Conservation (phyloP, 495 filamentous ascomycete species). For the Parathielavia appendiculata region DNA sequence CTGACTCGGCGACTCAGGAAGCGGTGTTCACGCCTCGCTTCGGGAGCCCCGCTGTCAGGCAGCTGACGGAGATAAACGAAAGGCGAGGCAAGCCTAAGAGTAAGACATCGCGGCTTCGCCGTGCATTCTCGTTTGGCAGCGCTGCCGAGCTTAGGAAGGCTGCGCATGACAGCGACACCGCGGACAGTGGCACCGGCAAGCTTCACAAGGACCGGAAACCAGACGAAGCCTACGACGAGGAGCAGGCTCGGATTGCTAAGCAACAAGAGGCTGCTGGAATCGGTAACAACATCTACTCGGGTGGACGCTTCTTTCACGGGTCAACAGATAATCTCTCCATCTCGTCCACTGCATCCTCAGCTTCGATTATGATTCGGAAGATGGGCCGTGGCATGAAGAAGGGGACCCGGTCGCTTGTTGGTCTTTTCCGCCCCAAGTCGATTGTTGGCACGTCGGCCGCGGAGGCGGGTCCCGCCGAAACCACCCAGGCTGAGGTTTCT, state of each 20-base stretch:
- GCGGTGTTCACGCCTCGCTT: slow-evolving; percentile 32
- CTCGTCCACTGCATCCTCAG: slow-evolving; percentile 94
- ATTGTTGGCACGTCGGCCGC: slow-evolving; percentile 69
- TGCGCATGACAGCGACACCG: slow-evolving; percentile 51
- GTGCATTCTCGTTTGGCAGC: slow-evolving; percentile 97
- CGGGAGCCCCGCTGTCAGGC: slow-evolving; percentile 69
- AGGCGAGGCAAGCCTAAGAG: slow-evolving; percentile 61
- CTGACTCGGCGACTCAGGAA: slow-evolving; percentile 25
- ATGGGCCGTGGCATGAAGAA: slow-evolving; percentile 99
- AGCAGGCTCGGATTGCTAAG: slow-evolving; percentile 84
- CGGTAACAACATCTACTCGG: slow-evolving; percentile 88
- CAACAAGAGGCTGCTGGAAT: slow-evolving; percentile 88
- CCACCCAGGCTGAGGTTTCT: slow-evolving; percentile 72
- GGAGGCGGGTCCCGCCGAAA: slow-evolving; percentile 60
- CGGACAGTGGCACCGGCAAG: slow-evolving; percentile 54
- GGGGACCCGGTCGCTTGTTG: slow-evolving; percentile 81
- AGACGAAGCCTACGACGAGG: slow-evolving; percentile 58
- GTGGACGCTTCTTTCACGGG: slow-evolving; percentile 79
- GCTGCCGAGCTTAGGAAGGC: slow-evolving; percentile 84
- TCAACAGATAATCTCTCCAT: slow-evolving; percentile 97
- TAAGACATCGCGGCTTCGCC: slow-evolving; percentile 83
- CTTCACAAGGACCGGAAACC: slow-evolving; percentile 71
- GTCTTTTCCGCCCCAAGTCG: slow-evolving; percentile 92
- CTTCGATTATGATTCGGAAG: slow-evolving; percentile 98
- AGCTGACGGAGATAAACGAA: slow-evolving; percentile 74